Evolutionary conservation across 2,329 filamentous ascomycete species (phyloP), one percentile per base, ranked within the genome.

Genomic region (Botrytis galanthina): DNA sequence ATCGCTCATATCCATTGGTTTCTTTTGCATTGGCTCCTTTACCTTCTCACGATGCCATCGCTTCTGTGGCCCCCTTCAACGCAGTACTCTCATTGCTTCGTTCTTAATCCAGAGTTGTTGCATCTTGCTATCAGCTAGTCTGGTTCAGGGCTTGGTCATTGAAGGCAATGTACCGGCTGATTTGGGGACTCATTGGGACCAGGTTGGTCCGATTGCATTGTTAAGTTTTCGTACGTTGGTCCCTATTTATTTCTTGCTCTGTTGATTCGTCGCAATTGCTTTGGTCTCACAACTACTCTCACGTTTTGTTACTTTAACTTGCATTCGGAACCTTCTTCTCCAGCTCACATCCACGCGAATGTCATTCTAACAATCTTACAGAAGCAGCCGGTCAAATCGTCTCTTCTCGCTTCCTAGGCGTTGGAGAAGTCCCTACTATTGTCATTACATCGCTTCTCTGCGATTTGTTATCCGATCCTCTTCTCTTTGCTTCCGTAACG

Each of bases 361-460:
- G 1, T 16, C 32, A 61, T 20, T 39, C 48, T 68, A 68, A 68
- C 26, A 54, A 6, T 35, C 42, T 42, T 22, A 42, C 35, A 68
- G 92, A 95, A 83, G 90, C 89, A 76, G 90, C 90, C 73, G 92
- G 92, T 0, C 92, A 94, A 81, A 91, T 92, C 0, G 90, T 94
- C n/a, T 87, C 88, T 0, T 93, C 90, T 78, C 84, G 92, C 2
- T 90, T 90, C 0, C 82, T 95, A 74, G 86, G 89, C 79, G 91
- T 89, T 79, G 89, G 88, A 73, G 88, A 88, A 1, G 82, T 94
- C 42, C 94, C 92, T 0, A 93, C 90, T 75, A 91, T 94, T 22
- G 92, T 94, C 4, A 82, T 95, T 70, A 95, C 92, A 1, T 93
- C 91, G 79, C 89, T 93, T 75, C 94, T 94, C 83, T 93, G 91